Evolutionary conservation across 2,329 filamentous ascomycete species (phyloP), one percentile per base, ranked within the genome.

Genomic region (Colletotrichum lini): DNA sequence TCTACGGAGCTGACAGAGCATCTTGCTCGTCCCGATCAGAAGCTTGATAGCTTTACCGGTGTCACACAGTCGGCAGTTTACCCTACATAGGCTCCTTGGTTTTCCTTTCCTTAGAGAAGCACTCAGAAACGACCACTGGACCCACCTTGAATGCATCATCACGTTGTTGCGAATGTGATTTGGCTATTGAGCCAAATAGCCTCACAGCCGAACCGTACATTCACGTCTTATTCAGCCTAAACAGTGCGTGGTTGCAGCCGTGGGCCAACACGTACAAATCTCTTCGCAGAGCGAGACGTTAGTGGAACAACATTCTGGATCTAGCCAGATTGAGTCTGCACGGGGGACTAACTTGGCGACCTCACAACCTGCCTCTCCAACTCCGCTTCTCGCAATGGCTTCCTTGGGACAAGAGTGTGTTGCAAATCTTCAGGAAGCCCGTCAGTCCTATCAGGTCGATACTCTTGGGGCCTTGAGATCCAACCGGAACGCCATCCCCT

Each of bases 151-250:
- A 61, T 8, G 56, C 10, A 38, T 45, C 45, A 21, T 7, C 23
- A 26, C 26, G 16, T 50, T 12, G 44, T 38, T 42, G 35, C 47
- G 15, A 15, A 54, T 54, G 7, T 44, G 21, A 8, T 4, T 30
- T 23, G 13, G 15, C 15, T 21, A 47, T 59, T 53, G 21, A 69
- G 23, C 61, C 54, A 59, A 35, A 65, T 69, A 65, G 47, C 60
- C 23, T 13, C 8, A 40, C 45, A 54, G 26, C n/a, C 38, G 23
- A 35, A 38, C 42, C 52, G 42, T 18, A 18, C 16, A 35, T 18
- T 35, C 8, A 2, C 9, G 18, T 47, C 3, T 26, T 18, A 44
- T 65, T 69, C 59, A 69, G 66, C 52, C 66, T 69, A 65, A 65
- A 52, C 21, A 4, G 15, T 16, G n/a, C 13, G 9, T 44, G 23